These are phyloP conservation scores for Torulaspora indica DNA, from an alignment of 805 yeast species.

Conservation along the genomic window DNA sequence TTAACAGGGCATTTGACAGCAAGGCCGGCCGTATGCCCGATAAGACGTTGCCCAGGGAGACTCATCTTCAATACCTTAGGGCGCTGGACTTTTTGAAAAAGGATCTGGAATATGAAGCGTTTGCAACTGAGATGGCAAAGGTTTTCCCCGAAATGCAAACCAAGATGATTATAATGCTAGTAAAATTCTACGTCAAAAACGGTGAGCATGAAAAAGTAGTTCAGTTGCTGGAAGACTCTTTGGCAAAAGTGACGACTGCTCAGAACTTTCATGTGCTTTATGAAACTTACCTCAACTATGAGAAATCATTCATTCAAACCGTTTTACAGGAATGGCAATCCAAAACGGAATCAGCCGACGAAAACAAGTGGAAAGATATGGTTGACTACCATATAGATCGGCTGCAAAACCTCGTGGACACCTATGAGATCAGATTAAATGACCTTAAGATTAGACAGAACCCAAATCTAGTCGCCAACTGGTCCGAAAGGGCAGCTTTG, in stretches of 20 bases:
- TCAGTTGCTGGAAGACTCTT: constrained; percentile 45
- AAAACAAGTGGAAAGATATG: constrained; percentile 36
- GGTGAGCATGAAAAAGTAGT: constrained; percentile 39
- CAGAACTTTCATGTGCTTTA: constrained; percentile 60
- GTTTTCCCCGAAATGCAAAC: constrained; percentile 60
- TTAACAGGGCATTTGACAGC: constrained; percentile 13
- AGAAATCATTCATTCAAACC: constrained; percentile 24
- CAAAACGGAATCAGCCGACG: constrained; percentile 15
- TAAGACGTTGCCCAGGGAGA: constrained; percentile 11
- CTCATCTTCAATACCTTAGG: constrained; percentile 17
- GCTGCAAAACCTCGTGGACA: constrained; percentile 53
- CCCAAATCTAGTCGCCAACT: constrained; percentile 55
- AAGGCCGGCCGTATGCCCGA: constrained; percentile 4
- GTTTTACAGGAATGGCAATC: constrained; percentile 13
- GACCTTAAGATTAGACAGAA: constrained; percentile 64
- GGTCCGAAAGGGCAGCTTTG: constrained; percentile 60
- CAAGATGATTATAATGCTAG: constrained; percentile 44
- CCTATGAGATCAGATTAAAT: constrained; percentile 54
- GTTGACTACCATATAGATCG: constrained; percentile 38
- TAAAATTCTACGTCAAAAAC: constrained; percentile 44
- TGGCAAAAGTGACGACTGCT: constrained; percentile 46
- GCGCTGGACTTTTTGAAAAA: constrained; percentile 11
- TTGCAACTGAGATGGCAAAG: constrained; percentile 4
- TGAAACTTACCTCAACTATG: constrained; percentile 57
- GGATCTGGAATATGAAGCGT: constrained; percentile 33